Percentiles rank a stretch among this genome's conserved stretches.
Evolutionary conservation across 2,329 filamentous ascomycete genomes (phyloP).

Genomic region (Apiospora saccharicola): DNA sequence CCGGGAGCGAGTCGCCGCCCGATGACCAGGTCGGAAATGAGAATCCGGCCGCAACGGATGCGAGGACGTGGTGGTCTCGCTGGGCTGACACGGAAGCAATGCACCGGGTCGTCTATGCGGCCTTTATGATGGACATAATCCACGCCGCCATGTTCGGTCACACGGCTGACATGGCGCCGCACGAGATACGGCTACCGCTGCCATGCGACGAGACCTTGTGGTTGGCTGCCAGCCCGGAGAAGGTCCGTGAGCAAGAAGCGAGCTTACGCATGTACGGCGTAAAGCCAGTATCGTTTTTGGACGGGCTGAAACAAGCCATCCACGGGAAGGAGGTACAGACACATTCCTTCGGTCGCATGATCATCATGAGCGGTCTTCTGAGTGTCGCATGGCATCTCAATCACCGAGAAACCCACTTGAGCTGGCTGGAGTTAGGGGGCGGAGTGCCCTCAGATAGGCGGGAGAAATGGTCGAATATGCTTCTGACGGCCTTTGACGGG

Average conservation of each 20-base stretch:
- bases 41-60: constrained; percentile 46
- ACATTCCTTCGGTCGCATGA: constrained; percentile 87
- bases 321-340: constrained; percentile 83
- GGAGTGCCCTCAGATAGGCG: constrained; percentile 65
- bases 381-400: constrained; percentile 93
- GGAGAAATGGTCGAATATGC: constrained; percentile 79
- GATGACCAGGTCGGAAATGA: constrained; percentile 72
- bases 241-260: constrained; percentile 78
- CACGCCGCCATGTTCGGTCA: constrained; percentile 95
- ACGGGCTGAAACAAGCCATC: constrained; percentile 83
- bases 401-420: constrained; percentile 84
- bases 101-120: constrained; percentile 83
- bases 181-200: constrained; percentile 85
- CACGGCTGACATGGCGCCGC: constrained; percentile 86
- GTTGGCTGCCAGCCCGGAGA: constrained; percentile 80
- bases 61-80: constrained; percentile 74
- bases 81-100: constrained; percentile 93
- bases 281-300: constrained; percentile 80
- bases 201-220: constrained; percentile 89
- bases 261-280: constrained; percentile 81
- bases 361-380: constrained; percentile 89
- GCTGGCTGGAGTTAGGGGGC: constrained; percentile 72
- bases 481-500: constrained; percentile 82
- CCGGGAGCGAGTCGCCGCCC: constrained; percentile 79
- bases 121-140: constrained; percentile 87